Evolutionary conservation across 2,329 filamentous ascomycete species (phyloP).

Genomic region (Fusarium sp.): DNA sequence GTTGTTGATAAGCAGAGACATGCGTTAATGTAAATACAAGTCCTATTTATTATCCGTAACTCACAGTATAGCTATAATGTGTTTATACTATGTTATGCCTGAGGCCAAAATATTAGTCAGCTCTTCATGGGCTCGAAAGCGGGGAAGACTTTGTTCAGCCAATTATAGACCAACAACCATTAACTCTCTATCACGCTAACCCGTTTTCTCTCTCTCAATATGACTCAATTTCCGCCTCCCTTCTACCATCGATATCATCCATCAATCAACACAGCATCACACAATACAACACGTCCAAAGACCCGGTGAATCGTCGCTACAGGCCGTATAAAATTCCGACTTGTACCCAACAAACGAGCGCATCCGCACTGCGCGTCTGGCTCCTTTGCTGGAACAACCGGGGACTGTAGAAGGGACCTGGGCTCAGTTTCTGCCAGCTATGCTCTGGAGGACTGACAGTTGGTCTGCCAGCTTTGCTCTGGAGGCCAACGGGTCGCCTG

Average conservation of each 20-base stretch:
- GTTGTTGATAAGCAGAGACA: too few species aligned
- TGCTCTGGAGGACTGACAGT: not conserved
- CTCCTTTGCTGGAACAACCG: conserved; percentile 22
- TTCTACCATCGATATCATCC: not conserved
- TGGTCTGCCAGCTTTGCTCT: conserved; percentile 24
- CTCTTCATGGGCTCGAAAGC: too few species aligned
- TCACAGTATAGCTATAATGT: too few species aligned
- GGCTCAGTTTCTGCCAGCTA: conserved; percentile 3
- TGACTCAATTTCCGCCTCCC: not conserved
- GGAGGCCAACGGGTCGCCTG: conserved; percentile 5
- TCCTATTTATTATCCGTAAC: too few species aligned
- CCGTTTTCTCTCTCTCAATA: too few species aligned
- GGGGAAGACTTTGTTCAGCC: too few species aligned
- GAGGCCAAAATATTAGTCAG: too few species aligned
- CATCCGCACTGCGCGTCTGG: not conserved
- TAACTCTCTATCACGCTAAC: too few species aligned
- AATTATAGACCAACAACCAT: too few species aligned
- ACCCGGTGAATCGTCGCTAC: conserved; percentile 18
- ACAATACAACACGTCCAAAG: conserved; percentile 1
- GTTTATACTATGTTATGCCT: too few species aligned
- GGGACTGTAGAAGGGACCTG: conserved; percentile 20
- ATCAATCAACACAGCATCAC: not conserved
- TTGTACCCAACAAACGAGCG: conserved; percentile 21
- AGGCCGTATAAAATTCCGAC: conserved; percentile 25
- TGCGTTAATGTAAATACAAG: too few species aligned